Evolutionary conservation across 371 early-diverging fungal species (phyloP).

Genomic region (Mucor plumbeus): DNA sequence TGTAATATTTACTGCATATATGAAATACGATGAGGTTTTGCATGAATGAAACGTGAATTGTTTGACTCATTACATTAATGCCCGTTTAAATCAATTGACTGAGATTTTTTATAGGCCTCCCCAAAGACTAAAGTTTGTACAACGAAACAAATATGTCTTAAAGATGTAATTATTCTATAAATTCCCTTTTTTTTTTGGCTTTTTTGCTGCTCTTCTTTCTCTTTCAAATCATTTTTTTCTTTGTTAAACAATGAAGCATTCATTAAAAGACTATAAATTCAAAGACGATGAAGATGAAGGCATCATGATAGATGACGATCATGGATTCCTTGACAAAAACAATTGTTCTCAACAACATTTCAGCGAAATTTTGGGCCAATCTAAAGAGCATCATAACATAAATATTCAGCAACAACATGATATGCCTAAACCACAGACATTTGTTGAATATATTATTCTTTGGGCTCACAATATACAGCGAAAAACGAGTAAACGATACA

Average conservation of each 20-base stretch:
- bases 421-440: constrained; percentile 1
- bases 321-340: not conserved
- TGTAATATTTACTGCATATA: no score
- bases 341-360: constrained; percentile 9
- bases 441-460: constrained; percentile 14
- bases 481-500: not conserved
- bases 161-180: not conserved
- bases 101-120: not conserved
- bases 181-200: not conserved
- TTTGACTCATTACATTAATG: no score
- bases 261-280: constrained; percentile 1
- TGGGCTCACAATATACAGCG: constrained; percentile 3
- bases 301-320: not conserved
- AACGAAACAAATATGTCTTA: not conserved
- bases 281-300: not conserved
- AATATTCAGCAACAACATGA: not conserved
- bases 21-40: no score
- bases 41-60: no score
- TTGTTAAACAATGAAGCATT: constrained; percentile 5
- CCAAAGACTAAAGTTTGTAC: not conserved
- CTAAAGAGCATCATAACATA: not conserved
- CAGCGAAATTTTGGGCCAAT: not conserved
- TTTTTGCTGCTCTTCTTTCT: constrained; percentile 1
- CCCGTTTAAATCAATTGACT: not conserved
- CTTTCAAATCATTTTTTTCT: not conserved